Percentiles rank a stretch among this genome's conserved stretches.
phyloP scores from a whole-genome alignment of 495 filamentous ascomycete species.

The Aspergillus heteromorphus region DNA sequence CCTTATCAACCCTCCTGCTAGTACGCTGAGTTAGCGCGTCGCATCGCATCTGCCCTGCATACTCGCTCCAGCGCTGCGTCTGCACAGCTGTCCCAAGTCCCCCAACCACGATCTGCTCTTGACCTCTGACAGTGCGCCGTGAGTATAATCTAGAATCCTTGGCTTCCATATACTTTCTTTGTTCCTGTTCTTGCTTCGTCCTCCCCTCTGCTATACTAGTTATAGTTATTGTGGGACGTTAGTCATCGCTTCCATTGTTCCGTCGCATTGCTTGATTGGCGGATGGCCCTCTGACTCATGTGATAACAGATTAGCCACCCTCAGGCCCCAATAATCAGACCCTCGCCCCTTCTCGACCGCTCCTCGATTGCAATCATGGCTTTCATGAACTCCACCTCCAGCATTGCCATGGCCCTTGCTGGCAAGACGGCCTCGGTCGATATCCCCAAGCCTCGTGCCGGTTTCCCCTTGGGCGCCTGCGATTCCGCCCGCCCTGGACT shows the following conservation, averaged over 20 bases:
- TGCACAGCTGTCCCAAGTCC: constrained; percentile 8
- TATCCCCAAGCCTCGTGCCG: constrained; percentile 65
- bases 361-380: constrained; percentile 35
- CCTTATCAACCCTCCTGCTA: constrained; percentile 10
- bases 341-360: constrained; percentile 5
- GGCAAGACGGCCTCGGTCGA: constrained; percentile 60
- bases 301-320: constrained; percentile 21
- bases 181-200: background rate
- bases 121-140: constrained; percentile 10
- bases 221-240: constrained; percentile 5
- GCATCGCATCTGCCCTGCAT: constrained; percentile 22
- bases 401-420: constrained; percentile 59
- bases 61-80: constrained; percentile 11
- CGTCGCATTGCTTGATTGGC: constrained; percentile 6
- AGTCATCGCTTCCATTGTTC: constrained; percentile 6
- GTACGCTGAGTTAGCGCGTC: constrained; percentile 19
- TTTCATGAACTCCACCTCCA: constrained; percentile 46
- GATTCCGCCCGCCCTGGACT: constrained; percentile 51
- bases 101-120: constrained; percentile 5
- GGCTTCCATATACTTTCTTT: background rate
- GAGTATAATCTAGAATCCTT: constrained; percentile 1
- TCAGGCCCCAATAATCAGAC: background rate
- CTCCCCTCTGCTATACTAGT: too few relatives aligned
- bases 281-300: constrained; percentile 20
- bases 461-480: constrained; percentile 56